Conservation (phyloP, 2,329 filamentous ascomycete genomes). For the Aspergillus intermedius region DNA sequence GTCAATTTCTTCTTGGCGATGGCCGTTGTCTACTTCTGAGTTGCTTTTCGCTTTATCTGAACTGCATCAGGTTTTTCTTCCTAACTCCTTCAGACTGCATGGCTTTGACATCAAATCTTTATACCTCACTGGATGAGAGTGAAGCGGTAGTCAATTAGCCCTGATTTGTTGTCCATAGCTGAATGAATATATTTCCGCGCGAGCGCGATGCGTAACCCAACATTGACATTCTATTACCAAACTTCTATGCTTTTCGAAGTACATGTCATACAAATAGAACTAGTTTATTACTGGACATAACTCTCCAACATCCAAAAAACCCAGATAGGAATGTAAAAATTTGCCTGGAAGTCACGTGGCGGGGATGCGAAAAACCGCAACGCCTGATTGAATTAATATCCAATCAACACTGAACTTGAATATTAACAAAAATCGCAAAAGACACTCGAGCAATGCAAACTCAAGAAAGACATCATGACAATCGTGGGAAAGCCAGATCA, state of each 20-base stretch:
- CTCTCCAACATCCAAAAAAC: too few species aligned
- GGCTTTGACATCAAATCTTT: background rate
- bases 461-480: background rate
- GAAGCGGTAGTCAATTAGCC: too few species aligned
- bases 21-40: background rate
- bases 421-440: too few species aligned
- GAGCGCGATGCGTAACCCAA: too few species aligned
- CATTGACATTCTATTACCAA: too few species aligned
- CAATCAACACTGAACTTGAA: too few species aligned
- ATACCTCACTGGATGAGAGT: background rate
- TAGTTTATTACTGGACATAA: too few species aligned
- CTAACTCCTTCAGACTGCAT: background rate
- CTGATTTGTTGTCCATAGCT: too few species aligned
- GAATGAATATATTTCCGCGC: too few species aligned
- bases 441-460: background rate
- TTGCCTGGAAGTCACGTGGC: constrained; percentile 1
- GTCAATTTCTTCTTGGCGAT: background rate
- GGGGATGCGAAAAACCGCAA: background rate
- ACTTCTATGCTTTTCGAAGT: too few species aligned
- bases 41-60: background rate
- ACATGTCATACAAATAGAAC: too few species aligned
- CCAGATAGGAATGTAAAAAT: background rate
- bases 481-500: background rate
- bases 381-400: too few species aligned
- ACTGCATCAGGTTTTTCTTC: background rate